Evolutionary conservation across 805 yeast genomes (phyloP), one percentile per base, ranked within the genome.

Genomic region (Maudiozyma turicensis): DNA sequence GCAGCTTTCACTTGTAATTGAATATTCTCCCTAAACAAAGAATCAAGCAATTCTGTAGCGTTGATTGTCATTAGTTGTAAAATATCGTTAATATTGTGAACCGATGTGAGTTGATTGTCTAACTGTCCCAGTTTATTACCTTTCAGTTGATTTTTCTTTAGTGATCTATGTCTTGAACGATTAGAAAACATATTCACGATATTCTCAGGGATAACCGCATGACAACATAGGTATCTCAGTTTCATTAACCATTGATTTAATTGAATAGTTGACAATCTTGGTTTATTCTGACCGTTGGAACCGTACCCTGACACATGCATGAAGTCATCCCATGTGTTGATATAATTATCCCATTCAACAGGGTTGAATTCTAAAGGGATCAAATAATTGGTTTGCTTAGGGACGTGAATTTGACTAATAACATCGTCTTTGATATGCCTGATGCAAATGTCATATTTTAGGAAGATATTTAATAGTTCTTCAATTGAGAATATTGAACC

Each of bases 351-450:
- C 59, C 85, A 84, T 61, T 93, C 99, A 20, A 93, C 77, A 0
- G 87, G 81, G 3, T 85, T 81, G 63, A 93, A 85, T 2, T 89
- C 87, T 15, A 86, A 72, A 1, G 86, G 74, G 45, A 93, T 65
- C 43, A 89, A 69, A 8, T 81, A 72, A 46, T 95, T 72, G 3
- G 74, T 73, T 61, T 93, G 99, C 0, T 80, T 78, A 0, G 99
- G 99, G 8, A 93, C 70, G 40, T 72, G 61, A 13, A 93, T 80
- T 57, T 91, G 95, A 43, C 78, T 74, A 35, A 79, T 77, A 0
- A 93, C 96, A 82, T 84, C 81, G 11, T 80, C 75, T 58, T 88
- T 89, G 0, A 96, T 84, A 61, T 93, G 98, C 35, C 99, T 70
- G 8, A 65, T 61, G 43, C 59, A 54, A 15, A 90, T 63, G 14